Conservation (phyloP, 2,329 filamentous ascomycete species). For the Emmonsia crescens region DNA sequence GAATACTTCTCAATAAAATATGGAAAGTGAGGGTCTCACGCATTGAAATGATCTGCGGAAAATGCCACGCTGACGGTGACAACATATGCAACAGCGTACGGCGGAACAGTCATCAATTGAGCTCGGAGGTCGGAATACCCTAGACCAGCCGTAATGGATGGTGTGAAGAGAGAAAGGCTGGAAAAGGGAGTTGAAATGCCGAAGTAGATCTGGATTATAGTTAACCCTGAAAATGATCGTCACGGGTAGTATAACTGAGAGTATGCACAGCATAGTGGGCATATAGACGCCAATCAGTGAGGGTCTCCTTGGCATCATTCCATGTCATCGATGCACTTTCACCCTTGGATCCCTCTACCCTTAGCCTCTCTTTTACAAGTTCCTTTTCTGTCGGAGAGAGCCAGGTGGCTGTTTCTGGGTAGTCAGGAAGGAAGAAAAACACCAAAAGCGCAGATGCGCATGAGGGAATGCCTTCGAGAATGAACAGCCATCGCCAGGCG, state of each 20-base stretch:
- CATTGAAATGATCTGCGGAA: slow-evolving; percentile 47
- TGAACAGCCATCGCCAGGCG: slow-evolving; percentile 40
- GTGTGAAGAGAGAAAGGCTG: slow-evolving; percentile 50
- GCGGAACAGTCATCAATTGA: slow-evolving; percentile 57
- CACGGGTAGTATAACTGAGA: neutral
- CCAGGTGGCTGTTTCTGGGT: slow-evolving; percentile 39
- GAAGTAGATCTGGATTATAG: slow-evolving; percentile 37
- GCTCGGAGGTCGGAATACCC: slow-evolving; percentile 47
- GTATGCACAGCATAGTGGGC: slow-evolving; percentile 39
- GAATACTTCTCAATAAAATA: neutral
- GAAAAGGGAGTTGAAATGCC: slow-evolving; percentile 47
- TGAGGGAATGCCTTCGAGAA: slow-evolving; percentile 34
- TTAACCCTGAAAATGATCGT: slow-evolving; percentile 5
- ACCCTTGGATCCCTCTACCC: slow-evolving; percentile 31
- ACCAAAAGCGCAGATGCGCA: slow-evolving; percentile 30
- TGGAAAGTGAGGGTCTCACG: slow-evolving; percentile 14
- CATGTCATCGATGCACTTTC: slow-evolving; percentile 35
- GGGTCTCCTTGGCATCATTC: slow-evolving; percentile 36
- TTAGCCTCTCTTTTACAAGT: slow-evolving; percentile 32
- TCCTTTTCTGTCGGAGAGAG: slow-evolving; percentile 35
- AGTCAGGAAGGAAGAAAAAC: slow-evolving; percentile 40
- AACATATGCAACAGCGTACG: slow-evolving; percentile 51
- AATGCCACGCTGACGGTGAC: slow-evolving; percentile 43
- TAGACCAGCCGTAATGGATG: slow-evolving; percentile 52
- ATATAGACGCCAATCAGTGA: slow-evolving; percentile 43